Evolutionary conservation across 768 basidiomycete genomes (phyloP), one percentile per base, ranked within the genome.

Genomic region (Leccinellum albellum): DNA sequence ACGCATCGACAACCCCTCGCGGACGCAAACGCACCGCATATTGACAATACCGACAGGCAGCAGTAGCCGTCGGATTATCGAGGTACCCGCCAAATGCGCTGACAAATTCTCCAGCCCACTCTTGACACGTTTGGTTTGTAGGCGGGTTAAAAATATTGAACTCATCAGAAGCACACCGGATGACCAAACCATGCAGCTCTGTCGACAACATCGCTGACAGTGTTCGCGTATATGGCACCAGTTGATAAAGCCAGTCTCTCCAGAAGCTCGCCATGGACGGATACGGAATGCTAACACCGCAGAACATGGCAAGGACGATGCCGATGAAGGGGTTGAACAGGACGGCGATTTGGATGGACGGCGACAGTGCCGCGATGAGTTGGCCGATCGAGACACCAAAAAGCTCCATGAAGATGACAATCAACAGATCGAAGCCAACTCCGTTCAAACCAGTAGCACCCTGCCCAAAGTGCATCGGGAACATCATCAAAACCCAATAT

Each of bases 401-500:
- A 40, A 85, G 68, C 65, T 93, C 81, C 74, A 88, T 81, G 74
- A 91, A 83, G 15, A 91, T 74, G 59, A 84, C 75, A 61, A 89
- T 77, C 58, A 89, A 72, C 26, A 91, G 75, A 61, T 87, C 85
- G 79, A 90, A 88, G 45, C 86, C 87, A 17, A 82, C 86, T 47
- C 86, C 88, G 53, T 80, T 79, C 44, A 76, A 61, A 17, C 87
- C 86, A 17, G 82, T 75, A 46, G 76, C 62, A 40, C 87, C 88
- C 72, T 86, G 77, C 2, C 86, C 86, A 58, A 83, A 86, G 45
- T 81, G 82, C 65, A 86, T 84, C 3, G 86, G 85, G 66, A 82
- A 90, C 3, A 88, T 82, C 85, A 87, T 86, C 21, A 88, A 70
- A 23, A 79, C 79, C 88, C 87, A 95, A 73, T 93, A 94, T 0